phyloP scores from a whole-genome alignment of 2,329 filamentous ascomycete genomes.

The Aspergillus puulaauensis region DNA sequence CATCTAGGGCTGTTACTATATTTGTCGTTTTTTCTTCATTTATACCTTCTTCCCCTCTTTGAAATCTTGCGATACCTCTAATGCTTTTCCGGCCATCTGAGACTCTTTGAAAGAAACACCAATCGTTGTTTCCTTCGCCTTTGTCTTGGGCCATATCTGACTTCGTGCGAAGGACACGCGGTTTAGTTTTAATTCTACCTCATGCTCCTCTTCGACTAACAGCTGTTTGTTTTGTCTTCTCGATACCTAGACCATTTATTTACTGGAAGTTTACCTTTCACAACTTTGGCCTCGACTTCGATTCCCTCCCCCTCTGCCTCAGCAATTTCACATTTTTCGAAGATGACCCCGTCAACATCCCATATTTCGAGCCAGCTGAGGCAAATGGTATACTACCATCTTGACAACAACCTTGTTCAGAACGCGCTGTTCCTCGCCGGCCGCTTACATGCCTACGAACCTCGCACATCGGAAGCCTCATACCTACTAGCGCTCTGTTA shows the following conservation, averaged over 20 bases:
- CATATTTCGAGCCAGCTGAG: constrained; percentile 61
- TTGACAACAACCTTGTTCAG: constrained; percentile 85
- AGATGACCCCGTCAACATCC: constrained; percentile 57
- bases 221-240: constrained; percentile 1
- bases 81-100: constrained; percentile 1
- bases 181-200: constrained; percentile 1
- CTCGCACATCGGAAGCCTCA: constrained; percentile 73
- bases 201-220: constrained; percentile 15
- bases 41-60: constrained; percentile 9
- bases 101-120: constrained; percentile 12
- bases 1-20: constrained; percentile 1
- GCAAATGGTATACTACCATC: constrained; percentile 68
- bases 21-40: constrained; percentile 6
- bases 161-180: not conserved
- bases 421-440: constrained; percentile 95
- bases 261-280: constrained; percentile 7
- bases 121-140: constrained; percentile 18
- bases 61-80: not conserved
- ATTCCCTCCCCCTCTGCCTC: constrained; percentile 1
- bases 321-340: constrained; percentile 9
- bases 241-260: not conserved
- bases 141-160: constrained; percentile 8
- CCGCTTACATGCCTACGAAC: constrained; percentile 79
- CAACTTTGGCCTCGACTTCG: constrained; percentile 17
- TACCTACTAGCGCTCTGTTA: constrained; percentile 85